These are phyloP conservation scores for Nigrospora osmanthi DNA, from an alignment of 2,329 filamentous ascomycete species.

Conservation along the genomic window DNA sequence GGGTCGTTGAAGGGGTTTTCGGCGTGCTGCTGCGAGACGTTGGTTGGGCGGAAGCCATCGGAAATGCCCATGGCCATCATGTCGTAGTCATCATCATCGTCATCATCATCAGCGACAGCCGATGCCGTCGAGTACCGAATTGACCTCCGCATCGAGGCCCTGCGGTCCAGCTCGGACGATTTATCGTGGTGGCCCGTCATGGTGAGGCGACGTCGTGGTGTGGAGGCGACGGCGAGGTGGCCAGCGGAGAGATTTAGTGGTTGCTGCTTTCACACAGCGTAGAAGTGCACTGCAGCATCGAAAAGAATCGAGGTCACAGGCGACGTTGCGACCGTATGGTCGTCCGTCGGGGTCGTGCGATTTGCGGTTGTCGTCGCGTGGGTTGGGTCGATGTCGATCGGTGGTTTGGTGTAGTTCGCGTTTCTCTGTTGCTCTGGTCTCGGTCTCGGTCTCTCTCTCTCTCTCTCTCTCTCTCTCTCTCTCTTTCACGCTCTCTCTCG, in stretches of 20 bases:
- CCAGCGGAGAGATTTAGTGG: not conserved
- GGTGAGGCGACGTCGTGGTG: slow-evolving; percentile 5
- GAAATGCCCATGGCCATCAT: slow-evolving; percentile 42
- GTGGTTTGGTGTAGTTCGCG: too few relatives aligned
- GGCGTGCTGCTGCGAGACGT: slow-evolving; percentile 14
- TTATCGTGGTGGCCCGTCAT: slow-evolving; percentile 34
- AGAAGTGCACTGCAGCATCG: slow-evolving; percentile 2
- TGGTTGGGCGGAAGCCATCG: slow-evolving; percentile 20
- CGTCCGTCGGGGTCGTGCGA: too few relatives aligned
- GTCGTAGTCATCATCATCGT: slow-evolving; percentile 40
- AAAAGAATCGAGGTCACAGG: not conserved
- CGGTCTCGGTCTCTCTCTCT: too few relatives aligned
- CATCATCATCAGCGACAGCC: slow-evolving; percentile 31
- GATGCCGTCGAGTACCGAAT: slow-evolving; percentile 15
- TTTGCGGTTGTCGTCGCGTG: too few relatives aligned
- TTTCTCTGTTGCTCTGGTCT: too few relatives aligned
- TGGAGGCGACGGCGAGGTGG: too few relatives aligned
- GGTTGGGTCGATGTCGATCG: too few relatives aligned
- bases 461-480: too few relatives aligned
- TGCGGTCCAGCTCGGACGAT: slow-evolving; percentile 30
- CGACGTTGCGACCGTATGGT: too few relatives aligned
- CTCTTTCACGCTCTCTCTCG: too few relatives aligned
- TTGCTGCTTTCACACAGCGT: slow-evolving; percentile 2
- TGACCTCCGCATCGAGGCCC: slow-evolving; percentile 33
- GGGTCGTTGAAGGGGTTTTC: slow-evolving; percentile 8